These are phyloP conservation scores for Simplicillium sp. DNA, from an alignment of 2,329 filamentous ascomycete species.

Conservation along the genomic window DNA sequence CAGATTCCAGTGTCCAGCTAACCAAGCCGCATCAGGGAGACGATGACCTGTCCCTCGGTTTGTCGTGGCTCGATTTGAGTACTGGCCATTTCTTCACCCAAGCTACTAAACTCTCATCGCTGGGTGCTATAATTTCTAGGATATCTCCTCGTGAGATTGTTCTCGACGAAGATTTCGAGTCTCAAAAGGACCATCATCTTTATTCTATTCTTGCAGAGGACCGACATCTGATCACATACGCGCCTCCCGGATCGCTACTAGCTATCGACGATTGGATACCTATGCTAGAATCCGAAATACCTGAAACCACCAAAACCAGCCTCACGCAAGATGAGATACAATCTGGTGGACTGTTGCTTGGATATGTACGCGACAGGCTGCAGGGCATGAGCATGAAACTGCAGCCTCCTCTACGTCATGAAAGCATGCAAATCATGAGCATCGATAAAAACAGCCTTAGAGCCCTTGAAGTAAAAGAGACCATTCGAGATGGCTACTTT, in stretches of 20 bases:
- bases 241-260: slow-evolving; percentile 35
- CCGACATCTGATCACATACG: slow-evolving; percentile 66
- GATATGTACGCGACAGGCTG: slow-evolving; percentile 73
- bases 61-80: slow-evolving; percentile 92
- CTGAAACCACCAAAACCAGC: slow-evolving; percentile 34
- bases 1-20: not conserved
- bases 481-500: slow-evolving; percentile 68
- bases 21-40: not conserved
- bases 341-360: slow-evolving; percentile 72
- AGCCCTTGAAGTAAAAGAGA: slow-evolving; percentile 81
- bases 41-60: slow-evolving; percentile 45
- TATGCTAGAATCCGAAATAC: slow-evolving; percentile 67
- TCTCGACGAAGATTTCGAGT: slow-evolving; percentile 54
- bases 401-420: slow-evolving; percentile 69
- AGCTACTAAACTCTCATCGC: slow-evolving; percentile 54
- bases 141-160: slow-evolving; percentile 81
- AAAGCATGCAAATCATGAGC: slow-evolving; percentile 68
- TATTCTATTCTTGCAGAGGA: slow-evolving; percentile 65
- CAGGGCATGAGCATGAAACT: slow-evolving; percentile 72
- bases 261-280: slow-evolving; percentile 58
- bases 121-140: slow-evolving; percentile 75
- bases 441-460: slow-evolving; percentile 90
- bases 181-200: slow-evolving; percentile 49
- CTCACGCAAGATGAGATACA: slow-evolving; percentile 63
- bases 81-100: slow-evolving; percentile 93